These are phyloP conservation scores for Microdochium paspali DNA, from an alignment of 2,329 filamentous ascomycete species.

Conservation along the genomic window DNA sequence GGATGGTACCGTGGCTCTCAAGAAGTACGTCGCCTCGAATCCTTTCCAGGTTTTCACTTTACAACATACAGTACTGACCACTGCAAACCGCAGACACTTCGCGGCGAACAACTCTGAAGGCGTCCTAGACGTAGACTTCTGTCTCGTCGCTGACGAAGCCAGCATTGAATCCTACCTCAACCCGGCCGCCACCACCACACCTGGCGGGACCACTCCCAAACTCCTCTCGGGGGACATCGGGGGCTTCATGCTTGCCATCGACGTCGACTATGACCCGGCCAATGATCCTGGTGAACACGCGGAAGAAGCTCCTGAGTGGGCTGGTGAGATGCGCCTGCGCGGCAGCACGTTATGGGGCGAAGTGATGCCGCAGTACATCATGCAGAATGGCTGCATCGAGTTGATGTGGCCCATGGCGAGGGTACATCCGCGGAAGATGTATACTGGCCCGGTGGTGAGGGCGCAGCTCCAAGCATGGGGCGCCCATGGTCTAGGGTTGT, in stretches of 20 bases:
- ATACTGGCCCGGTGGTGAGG: slow-evolving; percentile 9
- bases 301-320: slow-evolving; percentile 11
- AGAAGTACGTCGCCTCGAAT: slow-evolving; percentile 1
- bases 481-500: background rate
- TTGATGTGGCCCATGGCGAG: slow-evolving; percentile 18
- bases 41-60: too few species aligned
- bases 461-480: background rate
- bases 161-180: slow-evolving; percentile 5
- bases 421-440: slow-evolving; percentile 16
- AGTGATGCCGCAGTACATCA: slow-evolving; percentile 10
- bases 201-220: slow-evolving; percentile 2
- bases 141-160: slow-evolving; percentile 4
- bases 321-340: slow-evolving; percentile 16
- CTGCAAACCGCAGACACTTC: too few species aligned
- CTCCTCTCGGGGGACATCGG: slow-evolving; percentile 9
- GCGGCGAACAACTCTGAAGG: background rate
- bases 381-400: slow-evolving; percentile 7
- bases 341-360: slow-evolving; percentile 19
- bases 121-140: background rate
- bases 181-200: slow-evolving; percentile 3
- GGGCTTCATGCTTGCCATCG: slow-evolving; percentile 13
- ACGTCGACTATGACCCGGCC: slow-evolving; percentile 11
- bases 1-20: slow-evolving; percentile 1
- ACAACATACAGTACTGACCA: too few species aligned
- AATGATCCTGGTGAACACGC: slow-evolving; percentile 3